These are phyloP conservation scores for Peniophora sp. DNA, from an alignment of 1,284 basidiomycete species.

Conservation along the genomic window DNA sequence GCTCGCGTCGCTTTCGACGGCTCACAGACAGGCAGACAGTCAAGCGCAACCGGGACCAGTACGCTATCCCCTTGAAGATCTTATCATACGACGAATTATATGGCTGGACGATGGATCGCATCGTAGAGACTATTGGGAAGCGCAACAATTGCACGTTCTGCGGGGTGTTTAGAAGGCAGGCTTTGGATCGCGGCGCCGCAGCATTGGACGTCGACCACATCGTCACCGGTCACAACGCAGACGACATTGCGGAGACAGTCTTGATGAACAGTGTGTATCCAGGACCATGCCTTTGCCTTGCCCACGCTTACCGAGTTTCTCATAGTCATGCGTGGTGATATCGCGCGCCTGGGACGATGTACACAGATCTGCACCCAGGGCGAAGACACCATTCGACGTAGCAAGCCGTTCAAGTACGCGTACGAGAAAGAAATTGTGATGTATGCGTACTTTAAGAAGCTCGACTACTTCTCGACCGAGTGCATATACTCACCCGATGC, in stretches of 20 bases:
- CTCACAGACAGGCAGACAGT: constrained; percentile 64
- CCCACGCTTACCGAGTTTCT: constrained; percentile 11
- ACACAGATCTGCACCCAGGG: constrained; percentile 91
- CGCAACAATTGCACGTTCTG: constrained; percentile 99
- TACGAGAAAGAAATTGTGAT: constrained; percentile 99
- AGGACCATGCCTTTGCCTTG: too few species aligned
- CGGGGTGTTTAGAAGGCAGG: constrained; percentile 94
- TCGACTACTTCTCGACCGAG: constrained; percentile 99
- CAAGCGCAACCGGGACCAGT: constrained; percentile 94
- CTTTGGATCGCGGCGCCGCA: constrained; percentile 90
- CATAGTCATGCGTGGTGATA: constrained; percentile 93
- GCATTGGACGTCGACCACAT: constrained; percentile 92
- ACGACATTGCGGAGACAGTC: constrained; percentile 98
- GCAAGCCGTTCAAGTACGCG: constrained; percentile 98
- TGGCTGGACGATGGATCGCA: constrained; percentile 99
- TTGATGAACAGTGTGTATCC: constrained; percentile 98
- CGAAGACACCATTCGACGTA: constrained; percentile 91
- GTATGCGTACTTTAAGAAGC: constrained; percentile 97
- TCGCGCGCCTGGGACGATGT: constrained; percentile 88
- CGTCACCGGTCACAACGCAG: constrained; percentile 98
- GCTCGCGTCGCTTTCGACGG: not conserved
- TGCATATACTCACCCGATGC: constrained; percentile 99
- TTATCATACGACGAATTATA: constrained; percentile 95
- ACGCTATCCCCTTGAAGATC: constrained; percentile 92
- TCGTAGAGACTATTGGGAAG: constrained; percentile 89